Percentiles rank a stretch among this genome's conserved stretches.
Conservation (phyloP, 2,329 filamentous ascomycete genomes). For the Neofusicoccum sp. region DNA sequence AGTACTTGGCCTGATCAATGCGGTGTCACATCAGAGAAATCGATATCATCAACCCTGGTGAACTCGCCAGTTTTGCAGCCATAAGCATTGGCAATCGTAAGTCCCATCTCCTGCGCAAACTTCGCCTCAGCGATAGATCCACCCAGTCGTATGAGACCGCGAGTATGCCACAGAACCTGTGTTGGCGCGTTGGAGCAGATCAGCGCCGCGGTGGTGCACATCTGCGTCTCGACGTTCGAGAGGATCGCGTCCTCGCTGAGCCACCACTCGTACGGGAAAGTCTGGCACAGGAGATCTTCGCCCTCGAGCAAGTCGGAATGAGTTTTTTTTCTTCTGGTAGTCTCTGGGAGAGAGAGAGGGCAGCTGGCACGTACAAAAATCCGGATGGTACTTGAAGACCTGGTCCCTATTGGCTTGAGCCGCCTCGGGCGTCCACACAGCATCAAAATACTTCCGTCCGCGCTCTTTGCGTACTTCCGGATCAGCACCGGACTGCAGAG, state of each 20-base stretch:
- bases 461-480: background rate
- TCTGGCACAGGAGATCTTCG: background rate
- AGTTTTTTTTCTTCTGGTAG: background rate
- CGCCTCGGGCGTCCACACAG: background rate
- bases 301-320: background rate
- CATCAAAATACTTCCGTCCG: background rate
- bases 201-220: background rate
- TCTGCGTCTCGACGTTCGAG: background rate
- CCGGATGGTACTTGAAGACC: background rate
- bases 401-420: background rate
- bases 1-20: background rate
- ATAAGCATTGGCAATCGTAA: background rate
- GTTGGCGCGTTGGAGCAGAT: background rate
- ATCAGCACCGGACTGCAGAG: background rate
- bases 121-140: background rate
- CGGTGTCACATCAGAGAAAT: background rate
- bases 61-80: background rate
- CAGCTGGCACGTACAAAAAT: background rate
- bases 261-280: background rate
- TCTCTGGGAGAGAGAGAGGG: background rate
- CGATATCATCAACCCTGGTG: background rate
- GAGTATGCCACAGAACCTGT: background rate
- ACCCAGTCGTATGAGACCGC: background rate
- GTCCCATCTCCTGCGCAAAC: background rate
- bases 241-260: background rate